Evolutionary conservation across 2,329 filamentous ascomycete genomes (phyloP), one percentile per base, ranked within the genome.

Genomic region (Ceratocystis albifundus): DNA sequence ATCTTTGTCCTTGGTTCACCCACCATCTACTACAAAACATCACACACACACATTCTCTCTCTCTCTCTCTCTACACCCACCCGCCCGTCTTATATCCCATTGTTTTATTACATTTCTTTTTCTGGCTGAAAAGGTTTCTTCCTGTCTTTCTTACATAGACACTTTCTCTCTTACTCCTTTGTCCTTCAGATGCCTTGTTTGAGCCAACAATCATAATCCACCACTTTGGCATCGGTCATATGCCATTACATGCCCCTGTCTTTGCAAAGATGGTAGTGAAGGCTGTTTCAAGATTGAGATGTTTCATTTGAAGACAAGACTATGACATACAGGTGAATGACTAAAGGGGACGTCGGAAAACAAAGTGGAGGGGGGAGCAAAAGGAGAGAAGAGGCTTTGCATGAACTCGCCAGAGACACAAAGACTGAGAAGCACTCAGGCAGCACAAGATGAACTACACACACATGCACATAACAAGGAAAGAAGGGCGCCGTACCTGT

Each of bases 31-130:
- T 7, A 53, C n/a, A 53, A 20, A 53, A 53, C 15, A 28, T 12
- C 46, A 41, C 7, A 10, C 28, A 53, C 22, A 41, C 7, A 10
- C 28, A 53, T 15, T 55, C 50, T 57, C 41, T 20, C n/a, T 45
- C 55, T 53, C 62, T 67, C 57, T 32, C 36, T 65, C 45, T 20
- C 63, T 65, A 57, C 12, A 41, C 10, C 10, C 36, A 41, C 36
- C 10, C 10, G 10, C 10, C 57, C 55, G 32, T 65, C 66, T 67
- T 65, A 65, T 67, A 67, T 67, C 59, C 63, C 63, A 59, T 45
- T 65, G 66, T 63, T 65, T 67, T 63, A 67, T 67, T 48, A 62
- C 66, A 65, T 63, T 67, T 62, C 57, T 67, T 67, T 62, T 55
- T 67, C 48, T 46, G 15, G 44, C 41, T 32, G 61, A 61, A 64